Base-by-base conservation (phyloP, 2,329 filamentous ascomycete genomes). In the Coleophoma cylindrospora region DNA sequence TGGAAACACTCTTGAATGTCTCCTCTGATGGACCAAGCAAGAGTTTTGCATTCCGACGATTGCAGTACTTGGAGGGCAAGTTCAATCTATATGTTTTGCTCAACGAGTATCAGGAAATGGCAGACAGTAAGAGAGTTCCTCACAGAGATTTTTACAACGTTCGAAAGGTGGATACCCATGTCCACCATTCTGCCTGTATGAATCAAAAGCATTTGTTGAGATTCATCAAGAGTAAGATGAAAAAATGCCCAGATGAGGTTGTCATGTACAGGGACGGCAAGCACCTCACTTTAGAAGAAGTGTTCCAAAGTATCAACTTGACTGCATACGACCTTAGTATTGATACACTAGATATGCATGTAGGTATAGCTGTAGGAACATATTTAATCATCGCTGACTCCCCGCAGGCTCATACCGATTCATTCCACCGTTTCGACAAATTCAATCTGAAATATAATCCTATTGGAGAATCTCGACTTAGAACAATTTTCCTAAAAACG, bases 211-310 rank as follows among this genome's bases (percentile, higher is more conserved):
- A 99, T 77, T 73, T 99, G 50, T 75, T 99, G 53, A 89, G 94
- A 49, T 99, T 99, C 70, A 99, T 99, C 75, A 99, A 99, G 72
- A 96, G 91, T 71, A 99, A 99, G 73, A 96, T 99, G 90, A 97
- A 96, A 79, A 99, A 96, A 70, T 94, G 82, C 15, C 91, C 91
- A 0, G 89, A 97, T 62, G 94, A 99, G 71, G 83, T 94, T 33
- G 94, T 99, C 7, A 79, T 99, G 41, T 95, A 84, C 68, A 82
- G 94, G 64, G 94, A 99, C 67, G 92, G 88, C 52, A 95, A 92
- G 68, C 83, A 95, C 68, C 75, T 99, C 60, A 97, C 94, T 1
- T 72, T 99, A 52, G 84, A 83, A 51, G 89, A 99, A 70, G 94
- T 99, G 1, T 99, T 99, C 68, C 86, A 96, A 62, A 96, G 91